A percentile compares a stretch with the other conserved stretches of the same genome.
These are phyloP conservation scores for Pyrenochaeta sp. DNA, from an alignment of 2,329 filamentous ascomycete genomes.

Conservation along the genomic window DNA sequence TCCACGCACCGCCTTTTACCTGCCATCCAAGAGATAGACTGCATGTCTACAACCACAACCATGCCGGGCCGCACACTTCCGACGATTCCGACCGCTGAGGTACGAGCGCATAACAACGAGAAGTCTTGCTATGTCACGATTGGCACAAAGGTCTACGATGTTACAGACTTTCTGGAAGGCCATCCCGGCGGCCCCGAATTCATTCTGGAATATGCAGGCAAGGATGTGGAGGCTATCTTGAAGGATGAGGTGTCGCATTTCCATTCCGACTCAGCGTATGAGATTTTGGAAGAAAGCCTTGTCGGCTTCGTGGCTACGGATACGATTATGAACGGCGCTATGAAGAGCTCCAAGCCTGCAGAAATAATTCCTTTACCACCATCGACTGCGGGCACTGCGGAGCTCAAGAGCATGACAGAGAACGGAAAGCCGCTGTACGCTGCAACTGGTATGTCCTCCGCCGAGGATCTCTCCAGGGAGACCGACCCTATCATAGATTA, in stretches of 20 bases:
- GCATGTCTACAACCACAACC: conserved; percentile 32
- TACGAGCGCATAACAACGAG: conserved; percentile 78
- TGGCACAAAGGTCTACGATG: conserved; percentile 90
- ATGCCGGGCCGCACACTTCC: conserved; percentile 88
- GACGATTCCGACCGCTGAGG: conserved; percentile 80
- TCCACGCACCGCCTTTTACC: background rate
- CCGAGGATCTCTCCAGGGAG: conserved; percentile 84
- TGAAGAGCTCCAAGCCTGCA: conserved; percentile 57
- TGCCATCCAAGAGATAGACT: background rate
- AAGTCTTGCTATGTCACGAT: conserved; percentile 94
- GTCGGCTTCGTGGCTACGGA: conserved; percentile 79
- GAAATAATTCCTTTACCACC: conserved; percentile 64
- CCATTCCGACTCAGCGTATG: conserved; percentile 94
- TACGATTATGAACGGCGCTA: conserved; percentile 61
- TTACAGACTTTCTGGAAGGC: conserved; percentile 88
- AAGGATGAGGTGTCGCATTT: conserved; percentile 82
- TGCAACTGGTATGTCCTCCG: conserved; percentile 85
- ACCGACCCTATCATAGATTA: conserved; percentile 81
- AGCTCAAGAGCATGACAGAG: conserved; percentile 57
- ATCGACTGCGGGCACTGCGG: conserved; percentile 56
- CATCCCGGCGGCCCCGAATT: conserved; percentile 92
- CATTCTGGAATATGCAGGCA: conserved; percentile 87
- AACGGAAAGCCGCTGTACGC: conserved; percentile 62
- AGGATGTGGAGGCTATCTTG: conserved; percentile 84
- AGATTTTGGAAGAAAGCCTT: conserved; percentile 86